Conservation (phyloP, 208 protist species). For the Leptomonas pyrrhocoris region DNA sequence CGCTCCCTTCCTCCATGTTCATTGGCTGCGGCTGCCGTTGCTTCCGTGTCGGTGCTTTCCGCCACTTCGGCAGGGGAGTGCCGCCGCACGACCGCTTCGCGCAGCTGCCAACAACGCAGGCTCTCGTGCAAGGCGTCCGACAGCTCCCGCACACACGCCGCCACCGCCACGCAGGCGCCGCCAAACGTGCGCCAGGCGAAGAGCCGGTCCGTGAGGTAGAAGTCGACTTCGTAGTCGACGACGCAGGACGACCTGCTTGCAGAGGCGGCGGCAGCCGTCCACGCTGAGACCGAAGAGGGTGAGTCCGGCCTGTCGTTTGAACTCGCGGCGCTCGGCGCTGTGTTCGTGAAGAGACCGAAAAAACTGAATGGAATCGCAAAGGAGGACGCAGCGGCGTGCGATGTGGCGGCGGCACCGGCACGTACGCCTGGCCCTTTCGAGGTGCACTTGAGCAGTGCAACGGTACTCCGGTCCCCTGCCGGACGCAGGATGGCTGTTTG, state of each 20-base stretch:
- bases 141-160: slow-evolving; percentile 70
- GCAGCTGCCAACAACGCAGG: slow-evolving; percentile 35
- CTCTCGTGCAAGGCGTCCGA: slow-evolving; percentile 40
- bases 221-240: slow-evolving; percentile 42
- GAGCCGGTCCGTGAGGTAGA: slow-evolving; percentile 70
- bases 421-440: neutral
- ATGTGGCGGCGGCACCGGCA: neutral
- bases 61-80: neutral
- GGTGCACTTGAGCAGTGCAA: slow-evolving; percentile 41
- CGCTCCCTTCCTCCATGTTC: neutral
- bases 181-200: slow-evolving; percentile 80
- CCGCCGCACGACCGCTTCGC: slow-evolving; percentile 11
- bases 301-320: neutral
- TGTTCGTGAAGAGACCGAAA: slow-evolving; percentile 7
- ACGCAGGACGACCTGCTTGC: neutral
- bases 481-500: slow-evolving; percentile 43
- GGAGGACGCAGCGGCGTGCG: neutral
- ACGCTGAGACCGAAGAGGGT: neutral
- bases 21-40: neutral
- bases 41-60: neutral
- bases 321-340: neutral
- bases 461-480: slow-evolving; percentile 52
- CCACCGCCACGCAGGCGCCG: slow-evolving; percentile 61
- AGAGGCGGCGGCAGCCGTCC: neutral
- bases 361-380: slow-evolving; percentile 1